Base-by-base conservation (phyloP, 768 basidiomycete genomes). In the Trametes elegans region DNA sequence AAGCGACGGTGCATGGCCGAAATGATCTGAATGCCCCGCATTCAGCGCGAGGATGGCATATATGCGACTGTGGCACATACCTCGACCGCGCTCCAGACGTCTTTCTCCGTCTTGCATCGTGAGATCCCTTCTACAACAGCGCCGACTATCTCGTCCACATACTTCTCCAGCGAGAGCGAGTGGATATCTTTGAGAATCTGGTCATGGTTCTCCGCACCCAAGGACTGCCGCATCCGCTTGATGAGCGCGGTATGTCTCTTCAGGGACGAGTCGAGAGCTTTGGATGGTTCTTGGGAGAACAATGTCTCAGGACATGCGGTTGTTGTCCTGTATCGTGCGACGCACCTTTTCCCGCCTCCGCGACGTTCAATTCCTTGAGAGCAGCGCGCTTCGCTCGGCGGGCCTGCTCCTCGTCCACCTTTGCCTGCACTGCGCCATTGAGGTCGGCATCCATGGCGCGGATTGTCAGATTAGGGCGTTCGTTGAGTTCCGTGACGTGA, bases 231-330 rank as follows among this genome's bases (percentile, higher is more conserved):
- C 63, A 98, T 88, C 40, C 90, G 87, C 71, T 96, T 98, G 61
- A 97, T 94, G 59, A 98, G 81, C 6, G 93, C 91, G 1, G 94
- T 98, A 71, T 99, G 95, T 7, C 93, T 87, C 73, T 93, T 98
- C 54, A 99, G 73, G 39, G 97, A 98, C 3, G 97, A 93, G 71
- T 98, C 97, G 21, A 94, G 78, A 4, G 72, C 55, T 68, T 85
- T 93, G 19, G 81, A 75, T 9, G 82, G 75, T 68, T 87, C 92
- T 93, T n/a, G n/a, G n/a, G n/a, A n/a, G n/a, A n/a, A n/a, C n/a
- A n/a, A n/a, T n/a, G n/a, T n/a, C n/a, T n/a, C n/a, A n/a, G n/a
- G n/a, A n/a, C n/a, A n/a, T n/a, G n/a, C n/a, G n/a, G n/a, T n/a
- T n/a, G n/a, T n/a, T n/a, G n/a, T n/a, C n/a, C n/a, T n/a, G n/a